Evolutionary conservation across 2,329 filamentous ascomycete species (phyloP), one percentile per base, ranked within the genome.

Genomic region (Aspergillus versicolor): DNA sequence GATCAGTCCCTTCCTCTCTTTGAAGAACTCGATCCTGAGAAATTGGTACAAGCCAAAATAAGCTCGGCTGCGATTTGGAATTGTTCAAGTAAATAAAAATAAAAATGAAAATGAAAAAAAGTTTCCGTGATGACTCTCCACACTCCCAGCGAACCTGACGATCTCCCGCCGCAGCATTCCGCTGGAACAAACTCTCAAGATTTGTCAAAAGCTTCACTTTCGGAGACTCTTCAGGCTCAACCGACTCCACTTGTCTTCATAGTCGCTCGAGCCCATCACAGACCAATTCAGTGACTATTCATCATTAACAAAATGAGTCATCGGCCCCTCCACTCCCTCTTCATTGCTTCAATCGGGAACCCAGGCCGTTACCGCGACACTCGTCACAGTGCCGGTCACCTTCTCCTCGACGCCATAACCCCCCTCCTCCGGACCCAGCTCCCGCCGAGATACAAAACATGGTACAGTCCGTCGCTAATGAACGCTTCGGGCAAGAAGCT

Each of bases 331-430:
- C 70, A 70, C 43, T 67, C 68, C 40, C 85, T 96, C 65, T 84
- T 97, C 56, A 81, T 97, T 67, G 84, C 92, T 77, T 94, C 91
- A 61, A 83, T 99, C 61, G 94, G 94, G 64, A 97, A 97, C 67
- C 91, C 90, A 6, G 80, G 83, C 6, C 71, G 76, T 21, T 92
- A 93, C 74, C 83, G 84, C 63, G 82, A 88, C 61, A 95, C 90
- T 19, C 86, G 93, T 7, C 94, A 97, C 76, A 92, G 88, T 22
- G 91, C 92, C 13, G 94, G 92, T 11, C 93, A 97, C 77, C 84
- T 86, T 55, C 84, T 91, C 45, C 84, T 96, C 63, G 79, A 83
- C 53, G 79, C 82, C 2, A 76, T 93, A 8, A 79, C 81, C 19
- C 78, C 75, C 15, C 71, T 75, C 24, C 75, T 88, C 15, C 65